Evolutionary conservation across 306 rosid species (phyloP).

Genomic region (Cucumis melo): DNA sequence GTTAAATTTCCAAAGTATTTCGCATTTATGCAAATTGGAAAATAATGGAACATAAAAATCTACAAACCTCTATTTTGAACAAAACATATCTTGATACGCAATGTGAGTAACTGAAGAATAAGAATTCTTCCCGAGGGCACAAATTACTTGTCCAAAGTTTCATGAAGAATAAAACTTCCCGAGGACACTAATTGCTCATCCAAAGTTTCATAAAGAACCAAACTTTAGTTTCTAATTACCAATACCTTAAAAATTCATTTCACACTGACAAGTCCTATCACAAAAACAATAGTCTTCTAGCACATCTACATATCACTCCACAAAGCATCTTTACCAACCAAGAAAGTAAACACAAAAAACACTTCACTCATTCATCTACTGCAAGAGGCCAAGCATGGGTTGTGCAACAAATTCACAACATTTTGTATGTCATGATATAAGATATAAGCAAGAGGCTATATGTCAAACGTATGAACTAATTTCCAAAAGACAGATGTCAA

Average conservation of each 20-base stretch:
- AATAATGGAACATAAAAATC: neutral
- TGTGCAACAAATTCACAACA: neutral
- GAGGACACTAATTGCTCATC: neutral
- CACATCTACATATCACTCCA: neutral
- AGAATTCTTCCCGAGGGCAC: neutral
- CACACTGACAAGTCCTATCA: neutral
- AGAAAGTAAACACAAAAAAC: neutral
- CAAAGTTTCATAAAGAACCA: neutral
- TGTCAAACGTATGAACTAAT: neutral
- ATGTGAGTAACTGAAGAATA: neutral
- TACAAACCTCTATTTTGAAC: neutral
- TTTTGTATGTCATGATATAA: neutral
- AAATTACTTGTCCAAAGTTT: neutral
- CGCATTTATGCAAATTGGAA: neutral
- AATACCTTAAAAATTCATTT: neutral
- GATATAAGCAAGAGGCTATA: neutral
- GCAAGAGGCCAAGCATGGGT: neutral
- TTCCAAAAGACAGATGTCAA: neutral
- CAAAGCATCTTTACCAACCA: neutral
- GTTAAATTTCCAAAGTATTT: neutral
- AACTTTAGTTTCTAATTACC: neutral
- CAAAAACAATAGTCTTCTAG: neutral
- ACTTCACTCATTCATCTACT: neutral
- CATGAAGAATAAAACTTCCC: neutral
- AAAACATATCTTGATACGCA: neutral